Percentiles rank a stretch among this genome's conserved stretches.
Evolutionary conservation across 768 basidiomycete species (phyloP).

Genomic region (Xanthoconium stramineum): DNA sequence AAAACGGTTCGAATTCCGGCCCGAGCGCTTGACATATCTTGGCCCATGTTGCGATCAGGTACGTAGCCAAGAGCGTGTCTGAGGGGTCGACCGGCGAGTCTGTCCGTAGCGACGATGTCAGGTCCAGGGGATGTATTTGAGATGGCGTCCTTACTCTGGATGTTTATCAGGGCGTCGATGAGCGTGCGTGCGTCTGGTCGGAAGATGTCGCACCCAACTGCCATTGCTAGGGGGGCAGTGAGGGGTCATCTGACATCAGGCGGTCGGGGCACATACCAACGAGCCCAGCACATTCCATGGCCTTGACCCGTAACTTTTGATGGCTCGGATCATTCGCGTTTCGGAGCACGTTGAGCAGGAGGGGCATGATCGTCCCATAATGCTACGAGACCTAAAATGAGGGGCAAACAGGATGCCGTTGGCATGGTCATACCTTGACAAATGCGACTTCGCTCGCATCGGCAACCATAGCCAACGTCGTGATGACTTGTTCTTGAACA

Average conservation of each 20-base stretch:
- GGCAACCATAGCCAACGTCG: constrained; percentile 86
- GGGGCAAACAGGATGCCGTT: too few species aligned
- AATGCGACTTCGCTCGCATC: constrained; percentile 81
- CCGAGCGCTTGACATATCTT: constrained; percentile 86
- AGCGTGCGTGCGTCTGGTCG: constrained; percentile 69
- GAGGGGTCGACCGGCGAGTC: constrained; percentile 66
- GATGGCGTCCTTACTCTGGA: constrained; percentile 58
- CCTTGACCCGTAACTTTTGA: constrained; percentile 69
- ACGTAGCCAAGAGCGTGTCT: constrained; percentile 70
- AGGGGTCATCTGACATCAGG: not conserved
- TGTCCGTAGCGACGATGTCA: constrained; percentile 20
- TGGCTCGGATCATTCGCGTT: constrained; percentile 69
- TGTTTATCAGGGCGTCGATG: constrained; percentile 67
- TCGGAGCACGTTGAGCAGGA: constrained; percentile 69
- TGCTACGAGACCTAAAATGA: constrained; percentile 40
- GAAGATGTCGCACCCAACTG: constrained; percentile 80
- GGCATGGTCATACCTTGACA: constrained; percentile 47
- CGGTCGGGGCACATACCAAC: constrained; percentile 53
- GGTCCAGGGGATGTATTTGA: not conserved
- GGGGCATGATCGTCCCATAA: constrained; percentile 77
- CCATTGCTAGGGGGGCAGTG: constrained; percentile 55
- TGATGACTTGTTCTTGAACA: constrained; percentile 86
- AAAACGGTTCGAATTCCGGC: constrained; percentile 81
- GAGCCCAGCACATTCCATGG: constrained; percentile 89
- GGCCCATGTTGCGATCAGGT: constrained; percentile 85